Evolutionary conservation across 176 grass and related monocot species (phyloP).

Genomic region (Ensete glaucum): DNA sequence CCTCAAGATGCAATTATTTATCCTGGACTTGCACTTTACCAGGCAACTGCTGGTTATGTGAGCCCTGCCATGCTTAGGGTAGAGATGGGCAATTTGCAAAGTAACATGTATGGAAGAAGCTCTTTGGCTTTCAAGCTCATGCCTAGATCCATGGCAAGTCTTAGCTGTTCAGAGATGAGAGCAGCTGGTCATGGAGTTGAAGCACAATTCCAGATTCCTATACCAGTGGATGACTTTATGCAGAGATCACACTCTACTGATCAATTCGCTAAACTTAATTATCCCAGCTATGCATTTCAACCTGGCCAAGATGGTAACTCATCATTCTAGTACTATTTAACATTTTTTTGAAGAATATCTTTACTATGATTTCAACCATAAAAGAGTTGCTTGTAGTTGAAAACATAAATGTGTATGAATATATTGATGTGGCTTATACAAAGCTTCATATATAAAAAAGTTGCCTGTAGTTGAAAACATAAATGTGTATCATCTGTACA

Average conservation of each 20-base stretch:
- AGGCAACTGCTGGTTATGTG: slow-evolving; percentile 71
- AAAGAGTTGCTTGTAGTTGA: neutral
- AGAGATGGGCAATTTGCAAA: slow-evolving; percentile 32
- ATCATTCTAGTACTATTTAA: slow-evolving; percentile 1
- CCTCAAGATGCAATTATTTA: slow-evolving; percentile 60
- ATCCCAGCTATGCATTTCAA: slow-evolving; percentile 15
- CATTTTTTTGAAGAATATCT: neutral
- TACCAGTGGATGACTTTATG: slow-evolving; percentile 78
- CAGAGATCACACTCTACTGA: slow-evolving; percentile 47
- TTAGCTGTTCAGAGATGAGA: slow-evolving; percentile 66
- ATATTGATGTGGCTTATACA: neutral
- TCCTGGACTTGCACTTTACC: slow-evolving; percentile 76
- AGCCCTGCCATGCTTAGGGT: slow-evolving; percentile 51
- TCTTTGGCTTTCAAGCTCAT: slow-evolving; percentile 75
- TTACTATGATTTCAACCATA: slow-evolving; percentile 5
- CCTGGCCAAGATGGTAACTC: slow-evolving; percentile 52
- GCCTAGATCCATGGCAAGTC: slow-evolving; percentile 55
- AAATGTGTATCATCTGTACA: neutral
- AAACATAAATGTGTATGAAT: neutral
- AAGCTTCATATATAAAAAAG: neutral
- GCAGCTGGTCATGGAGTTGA: slow-evolving; percentile 68
- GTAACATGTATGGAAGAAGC: slow-evolving; percentile 58
- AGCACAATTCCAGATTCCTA: slow-evolving; percentile 56
- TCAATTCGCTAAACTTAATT: slow-evolving; percentile 43
- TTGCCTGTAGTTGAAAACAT: slow-evolving; percentile 3